A percentile compares a stretch with the other conserved stretches of the same genome.
phyloP scores from a whole-genome alignment of 441 rosid genomes.

The Breynia disticha region DNA sequence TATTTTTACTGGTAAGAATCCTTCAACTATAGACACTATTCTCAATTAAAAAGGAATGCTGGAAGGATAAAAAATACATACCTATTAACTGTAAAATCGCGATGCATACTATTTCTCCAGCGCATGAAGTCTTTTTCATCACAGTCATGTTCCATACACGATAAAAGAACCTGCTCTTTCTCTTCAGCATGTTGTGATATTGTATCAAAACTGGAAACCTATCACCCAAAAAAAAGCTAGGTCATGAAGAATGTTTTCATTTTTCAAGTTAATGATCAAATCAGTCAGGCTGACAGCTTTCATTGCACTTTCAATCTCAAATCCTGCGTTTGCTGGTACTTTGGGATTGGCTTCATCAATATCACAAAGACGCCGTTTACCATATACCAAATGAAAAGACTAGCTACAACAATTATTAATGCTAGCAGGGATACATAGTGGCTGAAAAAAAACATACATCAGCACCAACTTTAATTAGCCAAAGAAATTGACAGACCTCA shows the following conservation, averaged over 20 bases:
- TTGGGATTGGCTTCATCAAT: too few species aligned
- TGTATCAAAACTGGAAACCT: slow-evolving; percentile 93
- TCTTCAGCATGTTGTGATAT: slow-evolving; percentile 30
- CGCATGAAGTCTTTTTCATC: slow-evolving; percentile 41
- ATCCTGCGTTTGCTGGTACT: too few species aligned
- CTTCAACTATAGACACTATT: too few species aligned
- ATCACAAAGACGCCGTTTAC: too few species aligned
- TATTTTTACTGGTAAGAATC: too few species aligned
- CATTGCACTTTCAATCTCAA: too few species aligned
- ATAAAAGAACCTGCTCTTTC: slow-evolving; percentile 27
- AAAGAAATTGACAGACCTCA: slow-evolving; percentile 49
- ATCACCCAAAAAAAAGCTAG: slow-evolving; percentile 9
- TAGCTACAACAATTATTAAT: slow-evolving; percentile 2
- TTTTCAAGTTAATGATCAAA: neutral
- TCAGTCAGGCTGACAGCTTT: neutral
- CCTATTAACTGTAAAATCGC: slow-evolving; percentile 96
- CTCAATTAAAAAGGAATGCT: neutral
- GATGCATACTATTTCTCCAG: slow-evolving; percentile 71
- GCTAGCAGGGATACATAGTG: slow-evolving; percentile 4
- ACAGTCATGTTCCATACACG: slow-evolving; percentile 29
- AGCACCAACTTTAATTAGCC: slow-evolving; percentile 8
- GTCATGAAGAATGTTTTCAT: neutral
- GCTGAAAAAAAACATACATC: slow-evolving; percentile 8
- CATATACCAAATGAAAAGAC: neutral
- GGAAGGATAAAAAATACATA: slow-evolving; percentile 17